Evolutionary conservation across 148 eudicot species (phyloP).

Genomic region (Vaccinium corymbosum): DNA sequence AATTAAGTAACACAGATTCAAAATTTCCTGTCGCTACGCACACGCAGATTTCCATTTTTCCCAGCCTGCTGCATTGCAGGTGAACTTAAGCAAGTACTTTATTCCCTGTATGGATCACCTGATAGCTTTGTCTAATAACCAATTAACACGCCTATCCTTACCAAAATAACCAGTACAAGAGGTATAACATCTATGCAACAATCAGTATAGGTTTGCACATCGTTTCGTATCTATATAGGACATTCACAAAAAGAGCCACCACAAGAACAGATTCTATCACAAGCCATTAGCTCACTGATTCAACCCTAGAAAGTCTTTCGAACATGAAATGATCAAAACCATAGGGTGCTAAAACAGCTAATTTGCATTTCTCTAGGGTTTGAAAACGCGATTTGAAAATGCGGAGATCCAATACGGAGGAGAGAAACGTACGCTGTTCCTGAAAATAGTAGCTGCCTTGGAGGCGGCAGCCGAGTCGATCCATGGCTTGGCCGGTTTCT

Average conservation of each 20-base stretch:
- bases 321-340: not conserved
- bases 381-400: not conserved
- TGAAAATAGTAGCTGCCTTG: conserved; percentile 74
- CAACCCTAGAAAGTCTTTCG: not conserved
- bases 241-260: not conserved
- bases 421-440: conserved; percentile 55
- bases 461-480: conserved; percentile 71
- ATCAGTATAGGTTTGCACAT: not conserved
- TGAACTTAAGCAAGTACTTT: not conserved
- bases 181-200: not conserved
- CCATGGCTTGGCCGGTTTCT: too few relatives aligned
- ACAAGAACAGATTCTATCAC: not conserved
- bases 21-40: not conserved
- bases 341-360: not conserved
- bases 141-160: not conserved
- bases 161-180: not conserved
- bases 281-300: not conserved
- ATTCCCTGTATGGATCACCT: not conserved
- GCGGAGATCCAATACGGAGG: not conserved
- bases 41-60: not conserved
- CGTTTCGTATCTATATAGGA: not conserved
- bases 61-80: conserved; percentile 4
- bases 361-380: not conserved
- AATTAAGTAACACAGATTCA: not conserved
- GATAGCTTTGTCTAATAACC: not conserved